A percentile compares a stretch with the other conserved stretches of the same genome.
phyloP scores from a whole-genome alignment of 2,329 filamentous ascomycete species.

The Daldinia sp. region DNA sequence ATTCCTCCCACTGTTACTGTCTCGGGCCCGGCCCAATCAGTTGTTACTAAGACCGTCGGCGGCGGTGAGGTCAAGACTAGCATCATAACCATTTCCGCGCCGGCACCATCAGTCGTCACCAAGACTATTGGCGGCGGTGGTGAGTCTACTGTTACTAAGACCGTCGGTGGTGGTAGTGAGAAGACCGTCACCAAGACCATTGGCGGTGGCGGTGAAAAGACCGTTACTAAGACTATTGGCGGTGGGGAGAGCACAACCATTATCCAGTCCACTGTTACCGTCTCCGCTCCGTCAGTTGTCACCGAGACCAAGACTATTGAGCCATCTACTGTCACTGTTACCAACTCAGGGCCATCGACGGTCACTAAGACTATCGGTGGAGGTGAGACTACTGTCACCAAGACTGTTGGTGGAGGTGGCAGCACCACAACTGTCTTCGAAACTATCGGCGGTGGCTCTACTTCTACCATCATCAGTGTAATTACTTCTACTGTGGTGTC shows the following conservation, averaged over 20 bases:
- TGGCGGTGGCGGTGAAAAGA: not conserved
- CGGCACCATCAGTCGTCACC: constrained; percentile 28
- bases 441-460: constrained; percentile 20
- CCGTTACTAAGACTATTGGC: constrained; percentile 28
- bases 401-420: constrained; percentile 16
- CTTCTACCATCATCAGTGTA: constrained; percentile 29
- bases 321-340: constrained; percentile 3
- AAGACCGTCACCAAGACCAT: constrained; percentile 23
- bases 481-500: constrained; percentile 31
- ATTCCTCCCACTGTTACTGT: constrained; percentile 14
- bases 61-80: constrained; percentile 22
- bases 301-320: not conserved
- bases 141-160: constrained; percentile 9
- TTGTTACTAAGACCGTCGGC: constrained; percentile 40
- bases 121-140: constrained; percentile 37
- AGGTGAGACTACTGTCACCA: not conserved
- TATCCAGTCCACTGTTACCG: not conserved
- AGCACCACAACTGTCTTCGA: constrained; percentile 28
- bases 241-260: not conserved
- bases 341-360: not conserved
- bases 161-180: constrained; percentile 26
- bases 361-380: constrained; percentile 1
- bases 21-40: constrained; percentile 11
- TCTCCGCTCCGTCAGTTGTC: too few relatives aligned
- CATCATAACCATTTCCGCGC: constrained; percentile 8